A percentile compares a stretch with the other conserved stretches of the same genome.
These are phyloP conservation scores for Cercis canadensis DNA, from an alignment of 306 rosid genomes.

Conservation along the genomic window DNA sequence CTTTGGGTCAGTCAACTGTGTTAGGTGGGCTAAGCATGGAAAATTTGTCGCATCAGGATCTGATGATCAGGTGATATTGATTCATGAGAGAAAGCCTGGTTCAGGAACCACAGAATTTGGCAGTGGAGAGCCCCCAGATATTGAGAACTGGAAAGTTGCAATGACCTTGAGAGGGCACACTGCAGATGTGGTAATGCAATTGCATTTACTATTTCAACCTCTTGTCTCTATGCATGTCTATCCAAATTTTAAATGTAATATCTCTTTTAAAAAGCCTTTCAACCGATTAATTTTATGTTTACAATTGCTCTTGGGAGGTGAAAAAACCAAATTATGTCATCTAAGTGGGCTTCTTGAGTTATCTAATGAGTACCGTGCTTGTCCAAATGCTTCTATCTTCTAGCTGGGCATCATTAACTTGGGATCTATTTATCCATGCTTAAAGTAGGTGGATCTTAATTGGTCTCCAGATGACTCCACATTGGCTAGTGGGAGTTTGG, in stretches of 20 bases:
- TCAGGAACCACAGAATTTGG: constrained; percentile 99
- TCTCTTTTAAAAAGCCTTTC: constrained; percentile 15
- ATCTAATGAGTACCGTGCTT: constrained; percentile 7
- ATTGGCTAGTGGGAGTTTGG: constrained; percentile 97
- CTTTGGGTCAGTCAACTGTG: constrained; percentile 97
- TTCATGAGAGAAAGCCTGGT: constrained; percentile 99
- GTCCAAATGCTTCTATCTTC: constrained; percentile 20
- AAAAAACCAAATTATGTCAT: constrained; percentile 15
- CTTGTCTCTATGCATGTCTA: too few species aligned
- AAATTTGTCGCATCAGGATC: constrained; percentile 93
- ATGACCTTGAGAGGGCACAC: constrained; percentile 98
- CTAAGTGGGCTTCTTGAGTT: constrained; percentile 8
- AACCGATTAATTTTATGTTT: constrained; percentile 12
- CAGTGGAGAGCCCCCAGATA: constrained; percentile 97
- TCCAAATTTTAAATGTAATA: background rate
- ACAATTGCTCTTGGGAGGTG: constrained; percentile 23
- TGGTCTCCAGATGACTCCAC: constrained; percentile 98
- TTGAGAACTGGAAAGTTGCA: constrained; percentile 97
- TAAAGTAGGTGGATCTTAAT: constrained; percentile 99
- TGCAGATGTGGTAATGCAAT: constrained; percentile 96
- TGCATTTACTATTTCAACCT: constrained; percentile 38
- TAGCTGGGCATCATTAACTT: constrained; percentile 55
- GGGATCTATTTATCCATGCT: constrained; percentile 67
- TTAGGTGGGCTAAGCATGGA: constrained; percentile 98
- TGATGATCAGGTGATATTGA: constrained; percentile 89